A percentile compares a stretch with the other conserved stretches of the same genome.
Conservation (phyloP, 2,329 filamentous ascomycete species). For the Polytolypa hystricis region DNA sequence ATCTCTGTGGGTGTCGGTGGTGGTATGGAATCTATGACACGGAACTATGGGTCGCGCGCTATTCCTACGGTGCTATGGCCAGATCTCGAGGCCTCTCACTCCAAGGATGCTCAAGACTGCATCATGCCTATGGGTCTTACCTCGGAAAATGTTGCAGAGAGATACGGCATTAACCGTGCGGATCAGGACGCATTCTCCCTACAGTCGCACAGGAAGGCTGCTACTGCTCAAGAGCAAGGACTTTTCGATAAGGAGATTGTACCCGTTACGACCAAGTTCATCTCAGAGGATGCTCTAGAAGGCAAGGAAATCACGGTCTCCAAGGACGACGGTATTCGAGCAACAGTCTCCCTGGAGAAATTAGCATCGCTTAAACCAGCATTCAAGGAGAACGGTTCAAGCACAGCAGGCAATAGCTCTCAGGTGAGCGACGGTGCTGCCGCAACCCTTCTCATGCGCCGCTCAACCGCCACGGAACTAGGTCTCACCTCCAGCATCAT, state of each 20-base stretch:
- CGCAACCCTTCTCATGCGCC: slow-evolving; percentile 70
- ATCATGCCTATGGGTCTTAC: slow-evolving; percentile 93
- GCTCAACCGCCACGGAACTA: slow-evolving; percentile 64
- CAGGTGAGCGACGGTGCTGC: slow-evolving; percentile 86
- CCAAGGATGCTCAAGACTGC: slow-evolving; percentile 67
- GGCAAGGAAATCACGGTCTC: slow-evolving; percentile 57
- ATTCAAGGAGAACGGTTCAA: slow-evolving; percentile 62
- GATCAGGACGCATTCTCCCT: slow-evolving; percentile 81
- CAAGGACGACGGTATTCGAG: slow-evolving; percentile 73
- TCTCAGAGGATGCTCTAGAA: slow-evolving; percentile 52
- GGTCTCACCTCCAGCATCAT: slow-evolving; percentile 61
- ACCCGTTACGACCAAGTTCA: slow-evolving; percentile 60
- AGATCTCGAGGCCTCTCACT: slow-evolving; percentile 51
- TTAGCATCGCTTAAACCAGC: slow-evolving; percentile 75
- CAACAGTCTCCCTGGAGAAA: slow-evolving; percentile 55
- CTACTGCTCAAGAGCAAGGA: slow-evolving; percentile 56
- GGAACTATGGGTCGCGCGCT: slow-evolving; percentile 76
- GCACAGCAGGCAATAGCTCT: slow-evolving; percentile 74
- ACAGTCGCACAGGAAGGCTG: slow-evolving; percentile 61
- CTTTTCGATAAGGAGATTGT: slow-evolving; percentile 70
- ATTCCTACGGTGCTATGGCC: slow-evolving; percentile 77
- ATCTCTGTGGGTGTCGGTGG: slow-evolving; percentile 69
- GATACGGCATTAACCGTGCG: slow-evolving; percentile 60
- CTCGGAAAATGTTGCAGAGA: slow-evolving; percentile 71
- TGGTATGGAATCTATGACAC: slow-evolving; percentile 93